These are phyloP conservation scores for Rhodofomes roseus DNA, from an alignment of 1,284 basidiomycete genomes.

Conservation along the genomic window DNA sequence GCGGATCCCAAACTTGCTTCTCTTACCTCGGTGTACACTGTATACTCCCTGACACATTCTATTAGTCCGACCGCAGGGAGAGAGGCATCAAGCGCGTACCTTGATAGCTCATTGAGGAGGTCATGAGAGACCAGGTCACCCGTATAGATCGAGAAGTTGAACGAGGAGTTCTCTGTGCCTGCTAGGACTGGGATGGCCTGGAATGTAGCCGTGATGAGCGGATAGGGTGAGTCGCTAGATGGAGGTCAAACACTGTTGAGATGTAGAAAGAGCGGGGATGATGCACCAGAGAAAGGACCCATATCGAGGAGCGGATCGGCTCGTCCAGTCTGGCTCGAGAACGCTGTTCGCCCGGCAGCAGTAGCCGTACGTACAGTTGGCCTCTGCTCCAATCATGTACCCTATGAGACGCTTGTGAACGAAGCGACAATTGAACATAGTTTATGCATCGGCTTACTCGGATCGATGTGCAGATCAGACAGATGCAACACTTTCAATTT, in stretches of 20 bases:
- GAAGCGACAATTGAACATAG: background rate
- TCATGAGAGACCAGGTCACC: constrained; percentile 79
- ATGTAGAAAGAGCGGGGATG: background rate
- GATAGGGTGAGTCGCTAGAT: constrained; percentile 67
- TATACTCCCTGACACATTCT: constrained; percentile 21
- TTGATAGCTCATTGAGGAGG: constrained; percentile 57
- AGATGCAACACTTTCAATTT: constrained; percentile 72
- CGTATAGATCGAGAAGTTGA: constrained; percentile 69
- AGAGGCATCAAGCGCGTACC: constrained; percentile 30
- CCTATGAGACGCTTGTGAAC: constrained; percentile 31
- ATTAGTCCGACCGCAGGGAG: background rate
- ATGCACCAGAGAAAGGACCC: constrained; percentile 58
- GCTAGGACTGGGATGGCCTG: constrained; percentile 67
- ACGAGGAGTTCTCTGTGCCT: constrained; percentile 54
- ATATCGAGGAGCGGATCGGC: constrained; percentile 59
- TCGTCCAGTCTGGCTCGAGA: constrained; percentile 46
- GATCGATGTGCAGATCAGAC: constrained; percentile 78
- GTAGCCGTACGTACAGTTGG: constrained; percentile 62
- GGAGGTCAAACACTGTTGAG: background rate
- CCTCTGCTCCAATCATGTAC: constrained; percentile 71
- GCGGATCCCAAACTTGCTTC: background rate
- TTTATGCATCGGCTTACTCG: constrained; percentile 39
- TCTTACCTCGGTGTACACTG: constrained; percentile 52
- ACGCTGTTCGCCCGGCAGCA: constrained; percentile 65
- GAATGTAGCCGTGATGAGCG: constrained; percentile 58